Evolutionary conservation across 352 stramenopile species (phyloP).

Genomic region (Phytopythium ostracodes): DNA sequence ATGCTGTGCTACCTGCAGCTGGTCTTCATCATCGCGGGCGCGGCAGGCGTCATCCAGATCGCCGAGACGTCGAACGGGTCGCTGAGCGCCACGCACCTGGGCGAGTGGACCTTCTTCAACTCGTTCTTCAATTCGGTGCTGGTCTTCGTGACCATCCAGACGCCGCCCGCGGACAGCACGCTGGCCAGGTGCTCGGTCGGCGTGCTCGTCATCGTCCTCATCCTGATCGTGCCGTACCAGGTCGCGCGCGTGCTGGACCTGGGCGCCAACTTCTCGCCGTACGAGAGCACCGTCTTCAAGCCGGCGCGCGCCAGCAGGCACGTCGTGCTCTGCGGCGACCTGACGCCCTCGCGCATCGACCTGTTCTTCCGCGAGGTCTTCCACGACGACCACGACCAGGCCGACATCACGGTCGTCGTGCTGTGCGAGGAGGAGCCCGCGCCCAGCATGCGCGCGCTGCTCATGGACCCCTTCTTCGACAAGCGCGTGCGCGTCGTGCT

Average conservation of each 20-base stretch:
- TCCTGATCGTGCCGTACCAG: slow-evolving; percentile 84
- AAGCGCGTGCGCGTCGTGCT: slow-evolving; percentile 83
- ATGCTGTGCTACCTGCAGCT: slow-evolving; percentile 84
- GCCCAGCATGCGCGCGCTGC: slow-evolving; percentile 64
- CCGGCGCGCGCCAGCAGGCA: slow-evolving; percentile 53
- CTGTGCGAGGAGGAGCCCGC: slow-evolving; percentile 73
- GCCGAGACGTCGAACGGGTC: slow-evolving; percentile 71
- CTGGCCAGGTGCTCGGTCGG: slow-evolving; percentile 80
- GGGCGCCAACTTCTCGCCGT: slow-evolving; percentile 65
- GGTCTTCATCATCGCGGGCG: slow-evolving; percentile 65
- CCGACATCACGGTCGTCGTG: slow-evolving; percentile 76
- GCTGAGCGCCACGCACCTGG: slow-evolving; percentile 44
- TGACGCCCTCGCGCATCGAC: slow-evolving; percentile 76
- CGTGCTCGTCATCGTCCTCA: slow-evolving; percentile 78
- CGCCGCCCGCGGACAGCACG: slow-evolving; percentile 74
- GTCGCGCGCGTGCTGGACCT: slow-evolving; percentile 81
- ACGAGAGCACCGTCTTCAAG: slow-evolving; percentile 73
- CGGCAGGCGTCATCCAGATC: slow-evolving; percentile 81
- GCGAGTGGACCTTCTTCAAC: slow-evolving; percentile 88
- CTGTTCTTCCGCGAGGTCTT: slow-evolving; percentile 88
- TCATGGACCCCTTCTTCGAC: slow-evolving; percentile 83
- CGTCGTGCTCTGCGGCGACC: slow-evolving; percentile 80
- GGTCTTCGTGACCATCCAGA: slow-evolving; percentile 86
- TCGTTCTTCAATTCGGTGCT: slow-evolving; percentile 87
- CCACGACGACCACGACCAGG: slow-evolving; percentile 82